A percentile compares a stretch with the other conserved stretches of the same genome.
Conservation (phyloP, 495 filamentous ascomycete species). For the Lasiosphaeris hirsuta region DNA sequence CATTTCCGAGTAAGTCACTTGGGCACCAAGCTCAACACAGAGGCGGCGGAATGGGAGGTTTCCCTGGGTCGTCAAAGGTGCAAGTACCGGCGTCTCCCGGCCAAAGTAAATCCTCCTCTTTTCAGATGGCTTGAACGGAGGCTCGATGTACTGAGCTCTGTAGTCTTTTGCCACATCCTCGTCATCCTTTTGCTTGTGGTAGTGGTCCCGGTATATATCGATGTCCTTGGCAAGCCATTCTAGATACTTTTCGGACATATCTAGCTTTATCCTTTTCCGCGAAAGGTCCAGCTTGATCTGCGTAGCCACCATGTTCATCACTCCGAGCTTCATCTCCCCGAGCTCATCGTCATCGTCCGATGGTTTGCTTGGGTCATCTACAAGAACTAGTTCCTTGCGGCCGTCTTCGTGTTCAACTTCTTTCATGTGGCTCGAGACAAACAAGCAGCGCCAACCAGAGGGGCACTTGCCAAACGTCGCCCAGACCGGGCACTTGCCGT, state of each 20-base stretch:
- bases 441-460: conserved; percentile 90
- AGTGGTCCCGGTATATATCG: conserved; percentile 50
- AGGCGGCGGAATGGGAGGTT: conserved; percentile 93
- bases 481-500: conserved; percentile 75
- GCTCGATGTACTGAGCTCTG: conserved; percentile 73
- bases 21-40: conserved; percentile 84
- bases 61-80: conserved; percentile 88
- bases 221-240: conserved; percentile 66
- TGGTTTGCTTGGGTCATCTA: conserved; percentile 33
- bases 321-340: conserved; percentile 43
- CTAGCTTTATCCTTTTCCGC: conserved; percentile 60
- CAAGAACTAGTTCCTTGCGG: conserved; percentile 72
- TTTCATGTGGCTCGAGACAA: conserved; percentile 74
- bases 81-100: conserved; percentile 84
- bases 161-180: conserved; percentile 59
- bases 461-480: conserved; percentile 70
- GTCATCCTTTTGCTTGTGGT: conserved; percentile 43
- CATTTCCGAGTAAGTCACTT: conserved; percentile 97
- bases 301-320: conserved; percentile 68
- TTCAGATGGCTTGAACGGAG: conserved; percentile 84
- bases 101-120: conserved; percentile 92
- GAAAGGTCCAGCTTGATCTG: conserved; percentile 66
- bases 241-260: conserved; percentile 72
- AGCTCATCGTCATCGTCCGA: conserved; percentile 17
- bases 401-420: conserved; percentile 74